Evolutionary conservation across 768 basidiomycete genomes (phyloP).

Genomic region (Dentipellis sp.): DNA sequence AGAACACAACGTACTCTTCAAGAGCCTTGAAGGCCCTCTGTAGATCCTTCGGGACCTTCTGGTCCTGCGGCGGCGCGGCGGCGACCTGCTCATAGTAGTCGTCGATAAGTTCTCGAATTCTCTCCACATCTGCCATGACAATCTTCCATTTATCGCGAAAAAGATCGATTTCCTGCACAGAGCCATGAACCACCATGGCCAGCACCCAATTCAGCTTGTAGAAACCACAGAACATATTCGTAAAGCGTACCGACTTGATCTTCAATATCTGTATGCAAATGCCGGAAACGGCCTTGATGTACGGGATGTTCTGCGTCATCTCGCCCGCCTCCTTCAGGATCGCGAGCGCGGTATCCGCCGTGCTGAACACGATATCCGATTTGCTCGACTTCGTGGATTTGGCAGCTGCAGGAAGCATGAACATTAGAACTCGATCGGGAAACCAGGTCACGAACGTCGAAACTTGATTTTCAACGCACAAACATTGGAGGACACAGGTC

Average conservation of each 20-base stretch:
- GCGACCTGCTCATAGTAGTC: neutral
- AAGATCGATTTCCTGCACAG: slow-evolving; percentile 5
- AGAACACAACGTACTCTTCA: neutral
- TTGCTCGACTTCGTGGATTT: too few relatives aligned
- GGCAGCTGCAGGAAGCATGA: too few relatives aligned
- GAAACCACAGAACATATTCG: neutral
- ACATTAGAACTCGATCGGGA: too few relatives aligned
- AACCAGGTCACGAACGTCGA: too few relatives aligned
- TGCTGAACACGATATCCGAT: neutral
- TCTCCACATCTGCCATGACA: neutral
- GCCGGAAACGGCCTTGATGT: slow-evolving; percentile 3
- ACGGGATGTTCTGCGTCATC: slow-evolving; percentile 2
- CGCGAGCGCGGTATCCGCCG: slow-evolving; percentile 1
- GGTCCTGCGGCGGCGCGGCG: neutral
- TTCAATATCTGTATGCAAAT: slow-evolving; percentile 2
- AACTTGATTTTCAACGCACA: too few relatives aligned
- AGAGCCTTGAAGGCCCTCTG: neutral
- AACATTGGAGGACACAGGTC: too few relatives aligned
- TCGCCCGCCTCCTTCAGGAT: slow-evolving; percentile 4
- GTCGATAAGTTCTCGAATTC: neutral
- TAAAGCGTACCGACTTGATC: slow-evolving; percentile 9
- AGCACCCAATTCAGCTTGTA: neutral
- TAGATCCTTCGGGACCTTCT: neutral
- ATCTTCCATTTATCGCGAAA: slow-evolving; percentile 1
- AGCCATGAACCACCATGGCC: neutral